phyloP scores from a whole-genome alignment of 164 flowering plant genomes.

The Dillenia turbinata region DNA sequence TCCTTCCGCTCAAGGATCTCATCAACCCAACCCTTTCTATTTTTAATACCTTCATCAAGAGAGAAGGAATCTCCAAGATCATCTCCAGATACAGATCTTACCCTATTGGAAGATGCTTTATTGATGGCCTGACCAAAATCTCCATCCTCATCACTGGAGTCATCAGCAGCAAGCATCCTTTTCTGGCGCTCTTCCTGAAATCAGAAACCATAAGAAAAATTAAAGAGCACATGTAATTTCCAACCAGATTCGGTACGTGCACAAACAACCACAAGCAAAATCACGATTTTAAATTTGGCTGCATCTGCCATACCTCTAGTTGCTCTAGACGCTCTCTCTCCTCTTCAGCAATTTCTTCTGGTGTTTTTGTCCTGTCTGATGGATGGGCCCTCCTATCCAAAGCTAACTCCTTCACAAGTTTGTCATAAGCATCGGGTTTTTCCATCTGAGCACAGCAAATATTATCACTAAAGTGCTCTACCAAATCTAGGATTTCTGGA shows the following conservation, averaged over 20 bases:
- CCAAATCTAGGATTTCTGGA: no score
- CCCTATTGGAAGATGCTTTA: slow-evolving; percentile 21
- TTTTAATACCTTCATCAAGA: slow-evolving; percentile 32
- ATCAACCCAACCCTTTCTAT: slow-evolving; percentile 73
- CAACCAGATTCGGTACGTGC: no score
- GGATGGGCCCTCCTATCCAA: slow-evolving; percentile 84
- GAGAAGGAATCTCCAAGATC: slow-evolving; percentile 92
- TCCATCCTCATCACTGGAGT: slow-evolving; percentile 62
- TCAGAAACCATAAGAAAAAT: slow-evolving; percentile 1
- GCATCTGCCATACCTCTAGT: slow-evolving; percentile 58
- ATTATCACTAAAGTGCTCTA: no score
- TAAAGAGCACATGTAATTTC: neutral
- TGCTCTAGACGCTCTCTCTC: slow-evolving; percentile 77
- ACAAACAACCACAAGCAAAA: neutral
- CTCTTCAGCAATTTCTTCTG: slow-evolving; percentile 92
- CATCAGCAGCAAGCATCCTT: slow-evolving; percentile 77
- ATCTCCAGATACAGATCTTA: slow-evolving; percentile 72
- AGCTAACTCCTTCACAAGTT: slow-evolving; percentile 59
- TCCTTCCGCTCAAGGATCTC: slow-evolving; percentile 53
- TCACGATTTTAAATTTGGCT: neutral
- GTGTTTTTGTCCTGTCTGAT: slow-evolving; percentile 81
- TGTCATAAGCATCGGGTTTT: slow-evolving; percentile 68
- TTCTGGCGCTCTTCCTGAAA: slow-evolving; percentile 80
- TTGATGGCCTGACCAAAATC: slow-evolving; percentile 35
- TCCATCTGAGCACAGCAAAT: slow-evolving; percentile 36